Conservation (phyloP, 441 rosid species). For the Manihot esculenta region DNA sequence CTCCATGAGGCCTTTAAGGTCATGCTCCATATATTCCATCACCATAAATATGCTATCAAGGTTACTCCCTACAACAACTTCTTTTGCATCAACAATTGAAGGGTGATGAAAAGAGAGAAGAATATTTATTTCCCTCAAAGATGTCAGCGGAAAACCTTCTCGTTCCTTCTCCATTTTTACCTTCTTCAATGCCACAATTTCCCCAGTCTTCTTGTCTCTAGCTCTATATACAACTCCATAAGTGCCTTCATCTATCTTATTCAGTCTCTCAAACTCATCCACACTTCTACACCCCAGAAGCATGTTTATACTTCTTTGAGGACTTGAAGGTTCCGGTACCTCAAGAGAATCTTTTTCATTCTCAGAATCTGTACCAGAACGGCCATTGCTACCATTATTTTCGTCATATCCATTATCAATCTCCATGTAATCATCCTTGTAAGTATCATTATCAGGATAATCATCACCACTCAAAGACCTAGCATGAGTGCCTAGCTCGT, state of each 20-base stretch:
- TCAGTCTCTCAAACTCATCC: conserved; percentile 95
- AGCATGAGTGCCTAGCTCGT: conserved; percentile 44
- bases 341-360: conserved; percentile 46
- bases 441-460: conserved; percentile 44
- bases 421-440: conserved; percentile 71
- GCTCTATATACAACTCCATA: conserved; percentile 99
- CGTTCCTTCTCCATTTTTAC: conserved; percentile 99
- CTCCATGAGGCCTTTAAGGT: conserved; percentile 94
- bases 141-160: conserved; percentile 97
- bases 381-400: conserved; percentile 38
- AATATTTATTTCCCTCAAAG: conserved; percentile 93
- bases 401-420: conserved; percentile 45
- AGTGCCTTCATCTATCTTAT: conserved; percentile 98
- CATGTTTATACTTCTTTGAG: conserved; percentile 87
- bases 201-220: conserved; percentile 86
- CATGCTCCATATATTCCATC: conserved; percentile 99
- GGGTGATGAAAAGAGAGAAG: conserved; percentile 97
- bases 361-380: conserved; percentile 50
- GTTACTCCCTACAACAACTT: conserved; percentile 96
- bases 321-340: conserved; percentile 56
- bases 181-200: conserved; percentile 96
- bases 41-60: conserved; percentile 99
- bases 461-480: conserved; percentile 59
- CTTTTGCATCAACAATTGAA: conserved; percentile 96
- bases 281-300: conserved; percentile 98